These are phyloP conservation scores for Tricholoma saponaceum DNA, from an alignment of 768 basidiomycete species.

Conservation along the genomic window DNA sequence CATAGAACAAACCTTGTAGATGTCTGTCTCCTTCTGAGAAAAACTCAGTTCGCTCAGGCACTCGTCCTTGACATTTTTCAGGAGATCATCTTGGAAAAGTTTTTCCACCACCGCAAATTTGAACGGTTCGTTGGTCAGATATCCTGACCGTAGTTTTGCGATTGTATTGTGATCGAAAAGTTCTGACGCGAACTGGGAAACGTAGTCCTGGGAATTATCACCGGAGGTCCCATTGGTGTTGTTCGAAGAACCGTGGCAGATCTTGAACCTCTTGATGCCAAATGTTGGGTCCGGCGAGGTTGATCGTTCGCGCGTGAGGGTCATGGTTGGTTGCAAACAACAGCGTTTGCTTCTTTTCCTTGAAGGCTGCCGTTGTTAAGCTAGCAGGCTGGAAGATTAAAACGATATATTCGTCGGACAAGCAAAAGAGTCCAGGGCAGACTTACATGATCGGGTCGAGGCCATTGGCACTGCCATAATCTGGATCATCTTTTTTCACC, in stretches of 20 bases:
- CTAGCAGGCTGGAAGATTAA: not conserved
- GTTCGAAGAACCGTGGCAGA: constrained; percentile 18
- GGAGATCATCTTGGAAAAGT: constrained; percentile 80
- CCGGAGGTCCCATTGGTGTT: constrained; percentile 2
- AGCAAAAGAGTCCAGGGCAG: not conserved
- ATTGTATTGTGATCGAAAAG: constrained; percentile 58
- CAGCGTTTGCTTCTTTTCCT: not conserved
- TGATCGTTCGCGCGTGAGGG: constrained; percentile 24
- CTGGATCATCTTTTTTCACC: not conserved
- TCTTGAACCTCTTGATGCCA: constrained; percentile 24
- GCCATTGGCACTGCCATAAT: not conserved
- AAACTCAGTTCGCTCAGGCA: constrained; percentile 76
- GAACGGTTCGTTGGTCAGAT: constrained; percentile 64
- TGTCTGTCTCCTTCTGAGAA: constrained; percentile 95
- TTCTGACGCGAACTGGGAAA: constrained; percentile 41
- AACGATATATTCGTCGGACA: not conserved
- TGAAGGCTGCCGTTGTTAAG: not conserved
- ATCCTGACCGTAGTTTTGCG: constrained; percentile 49
- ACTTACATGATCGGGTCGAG: not conserved
- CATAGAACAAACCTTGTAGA: constrained; percentile 73
- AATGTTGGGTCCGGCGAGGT: constrained; percentile 20
- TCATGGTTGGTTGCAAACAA: constrained; percentile 17
- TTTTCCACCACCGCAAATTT: constrained; percentile 78
- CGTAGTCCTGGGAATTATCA: constrained; percentile 3
- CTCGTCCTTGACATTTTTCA: constrained; percentile 80